These are phyloP conservation scores for Triadica sebifera DNA, from an alignment of 345 rosid species.

Conservation along the genomic window DNA sequence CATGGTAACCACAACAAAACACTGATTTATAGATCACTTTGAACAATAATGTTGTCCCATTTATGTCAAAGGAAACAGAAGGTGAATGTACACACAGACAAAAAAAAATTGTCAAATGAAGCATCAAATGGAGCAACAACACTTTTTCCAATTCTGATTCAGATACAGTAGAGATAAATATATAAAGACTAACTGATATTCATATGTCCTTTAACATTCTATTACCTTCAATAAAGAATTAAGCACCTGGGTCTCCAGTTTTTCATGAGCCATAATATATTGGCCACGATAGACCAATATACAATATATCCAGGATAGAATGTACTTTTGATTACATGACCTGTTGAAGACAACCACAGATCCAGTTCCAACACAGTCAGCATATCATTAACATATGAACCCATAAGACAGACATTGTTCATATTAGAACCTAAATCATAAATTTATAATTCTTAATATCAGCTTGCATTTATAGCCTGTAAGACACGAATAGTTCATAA, in stretches of 20 bases:
- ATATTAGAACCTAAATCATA: background rate
- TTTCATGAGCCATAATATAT: slow-evolving; percentile 51
- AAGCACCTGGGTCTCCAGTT: slow-evolving; percentile 39
- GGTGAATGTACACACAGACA: no score
- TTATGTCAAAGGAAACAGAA: background rate
- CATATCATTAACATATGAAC: background rate
- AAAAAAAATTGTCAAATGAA: background rate
- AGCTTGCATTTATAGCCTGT: background rate
- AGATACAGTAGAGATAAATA: background rate
- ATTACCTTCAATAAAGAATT: slow-evolving; percentile 62
- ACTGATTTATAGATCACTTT: background rate
- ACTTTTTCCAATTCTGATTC: background rate
- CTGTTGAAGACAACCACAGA: slow-evolving; percentile 41
- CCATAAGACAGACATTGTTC: slow-evolving; percentile 2
- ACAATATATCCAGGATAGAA: slow-evolving; percentile 77
- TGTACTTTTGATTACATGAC: slow-evolving; percentile 46
- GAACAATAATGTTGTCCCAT: background rate
- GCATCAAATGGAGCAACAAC: background rate
- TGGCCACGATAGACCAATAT: slow-evolving; percentile 71
- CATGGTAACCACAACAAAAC: background rate
- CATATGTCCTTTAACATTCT: background rate
- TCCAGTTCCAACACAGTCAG: slow-evolving; percentile 3
- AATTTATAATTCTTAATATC: background rate
- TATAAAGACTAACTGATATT: slow-evolving; percentile 9
- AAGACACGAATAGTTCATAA: background rate